Percentiles rank a stretch among this genome's conserved stretches.
These are phyloP conservation scores for Tetrahymena thermophila DNA, from an alignment of 73 alveolate genomes.

Conservation along the genomic window DNA sequence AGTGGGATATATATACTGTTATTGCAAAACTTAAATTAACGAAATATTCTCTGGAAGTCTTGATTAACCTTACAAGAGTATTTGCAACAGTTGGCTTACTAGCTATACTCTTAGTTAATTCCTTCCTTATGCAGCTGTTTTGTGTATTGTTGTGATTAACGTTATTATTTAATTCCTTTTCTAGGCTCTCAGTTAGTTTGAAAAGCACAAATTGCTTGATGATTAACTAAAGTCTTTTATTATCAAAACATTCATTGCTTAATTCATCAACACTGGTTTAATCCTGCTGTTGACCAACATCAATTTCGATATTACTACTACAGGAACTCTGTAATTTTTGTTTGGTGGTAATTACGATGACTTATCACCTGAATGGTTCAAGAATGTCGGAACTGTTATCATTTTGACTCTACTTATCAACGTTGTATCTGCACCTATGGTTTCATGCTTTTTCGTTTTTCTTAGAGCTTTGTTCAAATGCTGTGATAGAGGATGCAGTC, in stretches of 20 bases:
- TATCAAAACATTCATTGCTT: background rate
- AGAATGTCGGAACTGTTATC: constrained; percentile 41
- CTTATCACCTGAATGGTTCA: constrained; percentile 42
- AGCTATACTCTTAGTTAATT: background rate
- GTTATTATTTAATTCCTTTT: background rate
- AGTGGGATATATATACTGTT: background rate
- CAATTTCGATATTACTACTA: background rate
- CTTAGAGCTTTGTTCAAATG: constrained; percentile 16
- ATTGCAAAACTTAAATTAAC: background rate
- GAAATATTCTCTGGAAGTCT: background rate
- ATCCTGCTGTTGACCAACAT: background rate
- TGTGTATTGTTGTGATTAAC: background rate
- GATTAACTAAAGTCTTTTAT: background rate
- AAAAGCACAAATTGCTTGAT: background rate
- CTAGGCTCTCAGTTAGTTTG: background rate
- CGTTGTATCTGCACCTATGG: constrained; percentile 36
- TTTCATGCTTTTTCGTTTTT: constrained; percentile 25
- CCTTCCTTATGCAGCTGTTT: background rate
- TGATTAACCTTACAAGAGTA: background rate
- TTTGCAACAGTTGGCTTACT: background rate
- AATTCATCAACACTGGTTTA: background rate
- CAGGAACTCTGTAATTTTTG: background rate
- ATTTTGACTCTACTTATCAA: constrained; percentile 37
- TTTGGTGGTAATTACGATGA: constrained; percentile 49
- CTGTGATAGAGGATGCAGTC: constrained; percentile 28